phyloP scores from a whole-genome alignment of 225 moss, liverwort and hornwort genomes.

The Ulota crispa region DNA sequence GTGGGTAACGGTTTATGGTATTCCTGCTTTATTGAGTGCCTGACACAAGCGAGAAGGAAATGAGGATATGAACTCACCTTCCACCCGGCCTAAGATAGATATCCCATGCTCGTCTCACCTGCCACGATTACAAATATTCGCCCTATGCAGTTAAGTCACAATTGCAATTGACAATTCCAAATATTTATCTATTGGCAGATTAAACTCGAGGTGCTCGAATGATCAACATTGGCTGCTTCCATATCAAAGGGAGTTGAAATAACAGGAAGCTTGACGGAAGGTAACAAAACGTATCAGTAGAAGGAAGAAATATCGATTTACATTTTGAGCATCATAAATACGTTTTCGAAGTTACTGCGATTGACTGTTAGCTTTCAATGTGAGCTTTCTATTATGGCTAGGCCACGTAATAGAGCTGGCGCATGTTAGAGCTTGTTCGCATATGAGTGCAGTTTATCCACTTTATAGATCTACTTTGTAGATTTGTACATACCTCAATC shows the following conservation, averaged over 20 bases:
- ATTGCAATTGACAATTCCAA: neutral
- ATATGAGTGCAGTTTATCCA: neutral
- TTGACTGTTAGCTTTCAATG: neutral
- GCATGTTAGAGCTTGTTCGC: neutral
- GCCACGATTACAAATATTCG: slow-evolving; percentile 17
- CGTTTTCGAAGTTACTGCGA: neutral
- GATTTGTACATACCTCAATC: slow-evolving; percentile 61
- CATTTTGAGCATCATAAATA: neutral
- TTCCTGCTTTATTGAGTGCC: neutral
- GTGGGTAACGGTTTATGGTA: no score
- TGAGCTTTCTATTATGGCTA: neutral
- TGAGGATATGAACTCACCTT: slow-evolving; percentile 52
- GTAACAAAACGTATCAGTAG: neutral
- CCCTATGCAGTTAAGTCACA: slow-evolving; percentile 11
- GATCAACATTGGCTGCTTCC: neutral
- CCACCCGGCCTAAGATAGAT: slow-evolving; percentile 88
- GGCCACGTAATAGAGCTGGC: neutral
- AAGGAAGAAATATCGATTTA: neutral
- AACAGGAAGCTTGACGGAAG: neutral
- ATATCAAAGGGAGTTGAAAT: neutral
- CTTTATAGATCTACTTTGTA: neutral
- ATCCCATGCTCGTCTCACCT: slow-evolving; percentile 97
- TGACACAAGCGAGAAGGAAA: slow-evolving; percentile 18
- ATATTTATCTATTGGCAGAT: neutral
- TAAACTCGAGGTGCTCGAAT: neutral